Percentiles rank a stretch among this genome's conserved stretches.
Evolutionary conservation across 495 filamentous ascomycete species (phyloP).

Genomic region (Penicillium ochrochloron): DNA sequence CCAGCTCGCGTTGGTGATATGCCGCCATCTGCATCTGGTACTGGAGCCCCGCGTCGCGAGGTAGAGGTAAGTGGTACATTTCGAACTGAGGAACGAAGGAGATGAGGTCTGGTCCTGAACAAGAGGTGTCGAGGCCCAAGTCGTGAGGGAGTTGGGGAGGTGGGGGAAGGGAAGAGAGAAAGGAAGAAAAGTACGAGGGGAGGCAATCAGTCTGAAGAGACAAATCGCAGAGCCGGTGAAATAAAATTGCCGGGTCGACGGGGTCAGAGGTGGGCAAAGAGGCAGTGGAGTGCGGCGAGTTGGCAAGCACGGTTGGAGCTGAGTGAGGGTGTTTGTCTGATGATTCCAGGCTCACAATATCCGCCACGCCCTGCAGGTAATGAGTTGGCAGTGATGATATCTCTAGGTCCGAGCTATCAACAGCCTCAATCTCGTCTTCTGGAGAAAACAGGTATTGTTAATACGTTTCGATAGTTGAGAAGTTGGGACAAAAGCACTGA

Average conservation of each 20-base stretch:
- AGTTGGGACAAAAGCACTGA: neutral
- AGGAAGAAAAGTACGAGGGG: neutral
- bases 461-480: neutral
- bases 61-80: neutral
- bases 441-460: neutral
- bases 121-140: neutral
- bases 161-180: neutral
- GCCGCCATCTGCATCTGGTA: neutral
- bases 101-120: neutral
- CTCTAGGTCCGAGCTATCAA: neutral
- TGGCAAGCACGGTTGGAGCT: neutral
- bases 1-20: neutral
- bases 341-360: neutral
- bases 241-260: too few species aligned
- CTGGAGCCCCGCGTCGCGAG: too few species aligned
- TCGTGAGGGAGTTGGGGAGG: neutral
- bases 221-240: too few species aligned
- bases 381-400: neutral
- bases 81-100: too few species aligned
- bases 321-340: neutral
- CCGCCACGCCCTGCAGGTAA: neutral
- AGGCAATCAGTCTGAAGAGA: neutral
- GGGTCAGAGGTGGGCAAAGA: too few species aligned
- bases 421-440: neutral
- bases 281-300: neutral